phyloP scores from a whole-genome alignment of 2,329 filamentous ascomycete genomes.

The Exophiala alcalophila region DNA sequence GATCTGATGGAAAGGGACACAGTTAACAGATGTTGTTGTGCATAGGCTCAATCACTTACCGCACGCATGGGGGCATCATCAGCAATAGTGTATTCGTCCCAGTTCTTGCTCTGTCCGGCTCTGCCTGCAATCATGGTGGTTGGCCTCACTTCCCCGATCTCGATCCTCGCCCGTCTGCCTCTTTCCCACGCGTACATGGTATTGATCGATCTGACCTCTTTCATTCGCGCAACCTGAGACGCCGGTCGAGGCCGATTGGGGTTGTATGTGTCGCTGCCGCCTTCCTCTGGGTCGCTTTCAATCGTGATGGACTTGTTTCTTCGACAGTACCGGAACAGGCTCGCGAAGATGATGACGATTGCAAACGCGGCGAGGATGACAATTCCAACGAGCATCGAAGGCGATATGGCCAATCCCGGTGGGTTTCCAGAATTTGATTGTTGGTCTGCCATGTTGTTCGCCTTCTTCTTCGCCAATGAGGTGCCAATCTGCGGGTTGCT shows the following conservation, averaged over 20 bases:
- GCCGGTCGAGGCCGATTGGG: conserved; percentile 14
- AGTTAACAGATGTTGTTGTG: background rate
- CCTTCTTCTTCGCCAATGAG: too few species aligned
- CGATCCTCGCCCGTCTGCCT: conserved; percentile 11
- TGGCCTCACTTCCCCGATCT: conserved; percentile 10
- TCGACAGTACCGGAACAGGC: conserved; percentile 18
- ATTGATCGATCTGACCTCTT: conserved; percentile 24
- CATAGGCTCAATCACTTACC: background rate
- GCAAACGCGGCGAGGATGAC: conserved; percentile 20
- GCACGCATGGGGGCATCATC: conserved; percentile 5
- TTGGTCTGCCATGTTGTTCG: too few species aligned
- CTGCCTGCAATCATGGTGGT: conserved; percentile 16
- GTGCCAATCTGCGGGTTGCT: too few species aligned
- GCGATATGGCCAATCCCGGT: conserved; percentile 16
- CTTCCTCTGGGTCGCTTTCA: conserved; percentile 12
- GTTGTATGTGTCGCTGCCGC: conserved; percentile 25
- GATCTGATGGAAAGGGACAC: too few species aligned
- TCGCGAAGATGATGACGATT: conserved; percentile 17
- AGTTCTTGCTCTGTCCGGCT: conserved; percentile 7
- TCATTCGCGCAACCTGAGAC: conserved; percentile 19
- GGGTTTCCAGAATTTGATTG: background rate
- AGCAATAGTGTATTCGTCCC: conserved; percentile 15
- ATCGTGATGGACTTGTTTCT: background rate
- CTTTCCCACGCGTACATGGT: conserved; percentile 23
- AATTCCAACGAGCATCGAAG: conserved; percentile 21